Evolutionary conservation across 805 yeast genomes (phyloP).

Genomic region (Debaryomyces castellii): DNA sequence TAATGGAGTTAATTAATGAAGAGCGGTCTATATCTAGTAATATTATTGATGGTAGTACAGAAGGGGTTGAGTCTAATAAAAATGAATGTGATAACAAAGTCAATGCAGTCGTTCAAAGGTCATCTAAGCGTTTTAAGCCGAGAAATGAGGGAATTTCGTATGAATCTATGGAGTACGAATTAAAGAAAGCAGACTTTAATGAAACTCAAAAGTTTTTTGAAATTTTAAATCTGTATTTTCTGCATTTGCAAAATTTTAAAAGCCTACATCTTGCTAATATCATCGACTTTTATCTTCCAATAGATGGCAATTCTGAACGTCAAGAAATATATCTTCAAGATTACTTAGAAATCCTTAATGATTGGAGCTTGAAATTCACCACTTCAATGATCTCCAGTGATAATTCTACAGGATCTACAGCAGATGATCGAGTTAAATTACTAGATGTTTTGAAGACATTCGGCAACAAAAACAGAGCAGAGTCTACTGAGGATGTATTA

Average conservation of each 20-base stretch:
- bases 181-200: slow-evolving; percentile 22
- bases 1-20: background rate
- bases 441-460: slow-evolving; percentile 36
- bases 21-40: no score
- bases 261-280: slow-evolving; percentile 7
- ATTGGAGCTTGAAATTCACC: slow-evolving; percentile 26
- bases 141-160: slow-evolving; percentile 11
- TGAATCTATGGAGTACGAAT: slow-evolving; percentile 19
- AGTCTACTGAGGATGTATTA: slow-evolving; percentile 4
- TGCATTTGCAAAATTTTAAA: background rate
- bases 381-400: slow-evolving; percentile 11
- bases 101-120: slow-evolving; percentile 14
- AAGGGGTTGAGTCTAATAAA: slow-evolving; percentile 1
- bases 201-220: slow-evolving; percentile 27
- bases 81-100: slow-evolving; percentile 13
- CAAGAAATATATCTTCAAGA: slow-evolving; percentile 15
- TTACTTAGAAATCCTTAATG: slow-evolving; percentile 21
- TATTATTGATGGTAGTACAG: background rate
- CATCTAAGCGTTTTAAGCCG: slow-evolving; percentile 31
- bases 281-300: slow-evolving; percentile 12
- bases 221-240: slow-evolving; percentile 17
- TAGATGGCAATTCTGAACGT: background rate
- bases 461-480: slow-evolving; percentile 15
- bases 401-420: slow-evolving; percentile 10
- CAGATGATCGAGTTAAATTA: slow-evolving; percentile 31